A percentile compares a stretch with the other conserved stretches of the same genome.
Conservation (phyloP, 257 asterid genomes). For the Plantago ovata region DNA sequence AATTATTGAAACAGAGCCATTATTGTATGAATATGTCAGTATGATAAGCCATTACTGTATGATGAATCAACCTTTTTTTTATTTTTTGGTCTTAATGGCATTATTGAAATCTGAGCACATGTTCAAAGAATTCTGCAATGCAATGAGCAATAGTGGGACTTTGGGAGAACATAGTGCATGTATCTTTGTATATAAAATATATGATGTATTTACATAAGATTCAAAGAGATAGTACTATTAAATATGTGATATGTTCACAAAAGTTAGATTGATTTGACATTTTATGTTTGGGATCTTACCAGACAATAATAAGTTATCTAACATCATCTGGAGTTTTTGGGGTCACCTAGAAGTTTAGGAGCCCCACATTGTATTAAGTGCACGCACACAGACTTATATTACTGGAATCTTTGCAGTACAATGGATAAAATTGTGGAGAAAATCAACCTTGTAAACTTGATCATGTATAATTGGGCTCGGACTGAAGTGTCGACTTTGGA, state of each 20-base stretch:
- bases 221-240: too few species aligned
- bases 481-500: too few species aligned
- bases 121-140: constrained; percentile 7
- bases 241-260: not conserved
- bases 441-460: too few species aligned
- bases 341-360: constrained; percentile 9
- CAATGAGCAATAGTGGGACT: constrained; percentile 1
- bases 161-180: not conserved
- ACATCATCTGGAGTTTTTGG: constrained; percentile 1
- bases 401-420: too few species aligned
- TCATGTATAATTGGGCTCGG: too few species aligned
- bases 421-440: too few species aligned
- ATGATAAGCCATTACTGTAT: too few species aligned
- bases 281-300: constrained; percentile 17
- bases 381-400: not conserved
- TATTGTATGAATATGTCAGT: too few species aligned
- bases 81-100: too few species aligned
- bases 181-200: not conserved
- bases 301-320: constrained; percentile 15
- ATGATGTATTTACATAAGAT: too few species aligned
- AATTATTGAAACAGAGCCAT: too few species aligned
- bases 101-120: not conserved
- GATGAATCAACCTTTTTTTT: too few species aligned
- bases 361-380: constrained; percentile 1
- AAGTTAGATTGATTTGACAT: constrained; percentile 14